phyloP scores from a whole-genome alignment of 2,329 filamentous ascomycete genomes.

The Aspergillus quadricinctus region DNA sequence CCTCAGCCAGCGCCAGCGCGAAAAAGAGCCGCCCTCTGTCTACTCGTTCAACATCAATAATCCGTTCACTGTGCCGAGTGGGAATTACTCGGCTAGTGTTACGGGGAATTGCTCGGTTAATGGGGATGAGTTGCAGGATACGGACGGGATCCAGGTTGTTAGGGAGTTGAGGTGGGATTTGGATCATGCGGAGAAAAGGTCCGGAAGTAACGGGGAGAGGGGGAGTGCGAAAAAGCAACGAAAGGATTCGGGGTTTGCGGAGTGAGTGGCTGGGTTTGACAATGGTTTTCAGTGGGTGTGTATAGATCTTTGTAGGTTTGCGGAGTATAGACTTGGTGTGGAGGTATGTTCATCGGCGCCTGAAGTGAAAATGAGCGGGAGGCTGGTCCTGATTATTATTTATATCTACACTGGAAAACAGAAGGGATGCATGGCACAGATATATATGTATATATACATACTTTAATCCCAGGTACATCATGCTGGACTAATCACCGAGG shows the following conservation, averaged over 20 bases:
- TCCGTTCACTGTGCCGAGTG: conserved; percentile 8
- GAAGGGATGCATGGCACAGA: neutral
- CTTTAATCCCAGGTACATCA: neutral
- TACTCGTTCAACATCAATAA: neutral
- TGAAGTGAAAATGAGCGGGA: neutral
- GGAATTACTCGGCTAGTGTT: conserved; percentile 23
- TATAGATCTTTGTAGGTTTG: neutral
- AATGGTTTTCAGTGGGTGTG: neutral
- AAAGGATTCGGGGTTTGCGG: neutral
- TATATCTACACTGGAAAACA: neutral
- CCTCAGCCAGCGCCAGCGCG: conserved; percentile 2
- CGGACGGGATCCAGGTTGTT: conserved; percentile 25
- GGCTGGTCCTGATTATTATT: neutral
- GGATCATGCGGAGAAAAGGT: conserved; percentile 3
- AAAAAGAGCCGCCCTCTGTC: conserved; percentile 9
- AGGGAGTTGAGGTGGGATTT: conserved; percentile 24
- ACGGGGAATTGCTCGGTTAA: conserved; percentile 17
- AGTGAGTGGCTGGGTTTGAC: neutral
- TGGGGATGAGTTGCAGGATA: conserved; percentile 6
- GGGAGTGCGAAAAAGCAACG: neutral
- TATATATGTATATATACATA: too few relatives aligned
- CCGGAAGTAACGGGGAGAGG: neutral
- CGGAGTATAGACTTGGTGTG: neutral
- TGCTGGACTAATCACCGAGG: neutral
- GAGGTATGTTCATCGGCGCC: neutral